Evolutionary conservation across 1,284 basidiomycete species (phyloP).

Genomic region (Malassezia cuniculi): DNA sequence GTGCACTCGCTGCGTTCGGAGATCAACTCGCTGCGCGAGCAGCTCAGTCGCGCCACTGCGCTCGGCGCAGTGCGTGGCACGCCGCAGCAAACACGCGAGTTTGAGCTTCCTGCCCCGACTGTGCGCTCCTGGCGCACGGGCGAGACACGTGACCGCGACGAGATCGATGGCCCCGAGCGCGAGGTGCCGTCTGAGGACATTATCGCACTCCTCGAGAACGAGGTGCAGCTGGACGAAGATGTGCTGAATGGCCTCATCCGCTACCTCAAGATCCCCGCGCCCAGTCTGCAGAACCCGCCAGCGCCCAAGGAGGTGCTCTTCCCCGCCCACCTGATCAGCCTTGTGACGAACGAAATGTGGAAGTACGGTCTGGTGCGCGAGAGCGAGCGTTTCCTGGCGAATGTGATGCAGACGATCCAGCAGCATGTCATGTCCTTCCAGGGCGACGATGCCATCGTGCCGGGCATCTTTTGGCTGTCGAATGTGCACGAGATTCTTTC

Average conservation of each 20-base stretch:
- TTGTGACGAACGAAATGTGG: slow-evolving; percentile 99
- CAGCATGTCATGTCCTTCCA: slow-evolving; percentile 86
- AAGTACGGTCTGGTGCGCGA: slow-evolving; percentile 94
- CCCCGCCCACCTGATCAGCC: slow-evolving; percentile 95
- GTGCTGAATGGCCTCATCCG: slow-evolving; percentile 79
- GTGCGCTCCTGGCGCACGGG: background rate
- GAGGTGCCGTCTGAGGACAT: slow-evolving; percentile 91
- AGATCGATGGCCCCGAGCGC: slow-evolving; percentile 40
- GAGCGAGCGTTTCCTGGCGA: slow-evolving; percentile 93
- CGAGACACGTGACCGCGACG: background rate
- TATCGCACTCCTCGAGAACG: slow-evolving; percentile 80
- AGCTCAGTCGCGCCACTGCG: slow-evolving; percentile 84
- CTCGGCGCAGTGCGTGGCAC: slow-evolving; percentile 25
- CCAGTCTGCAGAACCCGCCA: slow-evolving; percentile 78
- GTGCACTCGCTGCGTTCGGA: slow-evolving; percentile 77
- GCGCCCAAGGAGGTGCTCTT: slow-evolving; percentile 94
- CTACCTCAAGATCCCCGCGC: slow-evolving; percentile 81
- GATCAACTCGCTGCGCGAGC: slow-evolving; percentile 78
- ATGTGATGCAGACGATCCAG: slow-evolving; percentile 97
- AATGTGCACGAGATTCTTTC: slow-evolving; percentile 99
- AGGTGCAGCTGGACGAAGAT: slow-evolving; percentile 83
- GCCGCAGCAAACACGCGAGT: background rate
- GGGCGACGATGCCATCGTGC: slow-evolving; percentile 86
- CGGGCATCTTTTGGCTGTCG: slow-evolving; percentile 96
- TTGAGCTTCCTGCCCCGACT: background rate